Conservation (phyloP, 78 protist species). For the Trichosphaerium sp. region DNA sequence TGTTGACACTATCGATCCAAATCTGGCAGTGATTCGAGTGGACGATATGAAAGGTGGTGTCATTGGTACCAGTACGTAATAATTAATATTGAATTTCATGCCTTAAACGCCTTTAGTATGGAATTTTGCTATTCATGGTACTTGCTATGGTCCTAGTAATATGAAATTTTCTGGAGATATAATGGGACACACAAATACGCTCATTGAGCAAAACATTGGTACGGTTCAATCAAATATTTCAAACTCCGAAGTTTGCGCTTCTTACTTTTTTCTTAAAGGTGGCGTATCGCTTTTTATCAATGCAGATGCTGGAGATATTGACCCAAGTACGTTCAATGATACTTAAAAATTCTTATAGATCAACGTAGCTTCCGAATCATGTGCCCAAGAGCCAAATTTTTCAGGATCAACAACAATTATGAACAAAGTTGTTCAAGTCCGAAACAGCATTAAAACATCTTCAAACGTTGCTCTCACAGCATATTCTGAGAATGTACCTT, state of each 20-base stretch:
- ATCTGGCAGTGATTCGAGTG: conserved; percentile 7
- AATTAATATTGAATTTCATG: too few relatives aligned
- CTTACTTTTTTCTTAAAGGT: too few relatives aligned
- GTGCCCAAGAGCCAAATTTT: neutral
- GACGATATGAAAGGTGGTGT: neutral
- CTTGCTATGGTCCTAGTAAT: conserved; percentile 5
- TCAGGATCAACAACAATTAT: neutral
- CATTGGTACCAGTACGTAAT: conserved; percentile 1
- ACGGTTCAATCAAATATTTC: too few relatives aligned
- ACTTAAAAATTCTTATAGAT: too few relatives aligned
- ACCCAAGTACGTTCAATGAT: neutral
- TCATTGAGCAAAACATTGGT: neutral
- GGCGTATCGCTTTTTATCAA: neutral
- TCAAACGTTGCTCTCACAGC: neutral
- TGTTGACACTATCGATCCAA: neutral
- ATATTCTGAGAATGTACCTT: neutral
- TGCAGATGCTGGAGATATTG: conserved; percentile 8
- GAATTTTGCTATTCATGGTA: conserved; percentile 5
- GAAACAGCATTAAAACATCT: neutral
- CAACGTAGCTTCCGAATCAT: neutral
- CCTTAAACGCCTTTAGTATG: too few relatives aligned
- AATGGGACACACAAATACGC: neutral
- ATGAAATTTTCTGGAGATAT: neutral
- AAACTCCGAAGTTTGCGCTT: too few relatives aligned
- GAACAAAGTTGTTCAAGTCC: neutral